phyloP scores from a whole-genome alignment of 2,329 filamentous ascomycete genomes.

The Penicillium sp. region DNA sequence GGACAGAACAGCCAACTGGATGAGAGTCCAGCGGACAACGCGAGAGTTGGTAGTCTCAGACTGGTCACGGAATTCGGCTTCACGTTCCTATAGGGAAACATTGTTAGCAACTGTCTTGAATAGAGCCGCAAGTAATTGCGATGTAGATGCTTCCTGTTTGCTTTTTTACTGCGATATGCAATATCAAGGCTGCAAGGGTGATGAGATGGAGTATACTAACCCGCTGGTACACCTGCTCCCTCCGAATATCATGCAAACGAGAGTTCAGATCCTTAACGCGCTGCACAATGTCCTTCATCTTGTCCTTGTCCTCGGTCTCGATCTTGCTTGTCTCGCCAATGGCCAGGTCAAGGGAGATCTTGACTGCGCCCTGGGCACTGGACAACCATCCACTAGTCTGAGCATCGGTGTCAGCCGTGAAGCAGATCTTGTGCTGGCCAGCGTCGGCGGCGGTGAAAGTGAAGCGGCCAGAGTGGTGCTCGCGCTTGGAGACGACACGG shows the following conservation, averaged over 20 bases:
- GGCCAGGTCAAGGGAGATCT: conserved; percentile 82
- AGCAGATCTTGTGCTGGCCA: conserved; percentile 96
- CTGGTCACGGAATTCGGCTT: conserved; percentile 97
- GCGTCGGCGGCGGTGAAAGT: conserved; percentile 93
- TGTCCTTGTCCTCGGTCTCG: conserved; percentile 88
- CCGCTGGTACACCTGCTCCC: conserved; percentile 95
- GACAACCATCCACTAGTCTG: conserved; percentile 72
- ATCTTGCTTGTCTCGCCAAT: conserved; percentile 95
- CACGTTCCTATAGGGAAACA: conserved; percentile 69
- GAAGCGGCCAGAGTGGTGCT: conserved; percentile 75
- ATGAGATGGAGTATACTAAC: conserved; percentile 49
- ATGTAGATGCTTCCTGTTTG: neutral
- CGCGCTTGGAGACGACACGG: conserved; percentile 86
- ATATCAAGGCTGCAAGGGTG: neutral
- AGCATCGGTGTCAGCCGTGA: conserved; percentile 75
- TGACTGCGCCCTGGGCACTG: conserved; percentile 72
- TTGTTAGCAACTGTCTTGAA: neutral
- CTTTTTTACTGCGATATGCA: neutral
- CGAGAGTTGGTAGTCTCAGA: conserved; percentile 89
- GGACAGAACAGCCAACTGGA: conserved; percentile 82
- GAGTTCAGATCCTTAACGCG: conserved; percentile 88
- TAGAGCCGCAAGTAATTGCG: neutral
- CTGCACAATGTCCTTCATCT: conserved; percentile 84
- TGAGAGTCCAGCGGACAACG: conserved; percentile 89
- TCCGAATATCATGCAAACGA: conserved; percentile 79